Conservation (phyloP, 768 basidiomycete species). For the Glaciozyma antarctica region DNA sequence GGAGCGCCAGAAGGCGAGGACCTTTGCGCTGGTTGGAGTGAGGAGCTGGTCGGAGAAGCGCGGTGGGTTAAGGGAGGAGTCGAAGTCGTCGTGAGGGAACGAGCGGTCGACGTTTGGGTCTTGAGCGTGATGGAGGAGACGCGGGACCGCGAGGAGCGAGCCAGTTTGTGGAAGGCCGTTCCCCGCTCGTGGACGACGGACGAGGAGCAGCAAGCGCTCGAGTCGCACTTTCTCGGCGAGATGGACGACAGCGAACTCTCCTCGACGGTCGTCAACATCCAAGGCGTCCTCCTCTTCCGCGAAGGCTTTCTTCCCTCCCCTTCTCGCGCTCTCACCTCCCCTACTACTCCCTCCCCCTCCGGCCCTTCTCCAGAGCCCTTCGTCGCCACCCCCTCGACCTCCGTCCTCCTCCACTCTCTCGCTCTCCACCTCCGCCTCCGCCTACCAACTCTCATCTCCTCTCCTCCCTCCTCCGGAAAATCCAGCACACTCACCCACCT, state of each 20-base stretch:
- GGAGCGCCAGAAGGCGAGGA: conserved; percentile 60
- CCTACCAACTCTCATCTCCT: conserved; percentile 70
- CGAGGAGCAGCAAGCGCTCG: background rate
- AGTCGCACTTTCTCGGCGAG: conserved; percentile 43
- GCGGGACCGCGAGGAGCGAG: conserved; percentile 51
- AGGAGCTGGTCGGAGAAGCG: conserved; percentile 25
- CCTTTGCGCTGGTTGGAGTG: conserved; percentile 47
- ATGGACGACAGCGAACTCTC: conserved; percentile 40
- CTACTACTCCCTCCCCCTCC: conserved; percentile 41
- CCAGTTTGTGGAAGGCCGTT: conserved; percentile 38
- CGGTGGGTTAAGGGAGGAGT: conserved; percentile 44
- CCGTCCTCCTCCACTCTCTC: conserved; percentile 52
- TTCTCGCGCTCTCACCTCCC: conserved; percentile 32
- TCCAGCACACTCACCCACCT: conserved; percentile 68
- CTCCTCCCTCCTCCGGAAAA: conserved; percentile 81
- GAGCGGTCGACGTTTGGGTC: conserved; percentile 66
- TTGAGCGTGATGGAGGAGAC: conserved; percentile 60
- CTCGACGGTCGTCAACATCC: conserved; percentile 51
- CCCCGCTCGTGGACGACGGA: background rate
- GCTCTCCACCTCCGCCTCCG: conserved; percentile 58
- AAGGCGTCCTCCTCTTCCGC: conserved; percentile 59
- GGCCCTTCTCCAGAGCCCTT: conserved; percentile 31
- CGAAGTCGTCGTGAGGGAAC: conserved; percentile 51
- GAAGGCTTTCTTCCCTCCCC: conserved; percentile 37
- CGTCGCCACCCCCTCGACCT: conserved; percentile 58